Conservation (phyloP, 768 basidiomycete species). For the Infundibulicybe gibba region DNA sequence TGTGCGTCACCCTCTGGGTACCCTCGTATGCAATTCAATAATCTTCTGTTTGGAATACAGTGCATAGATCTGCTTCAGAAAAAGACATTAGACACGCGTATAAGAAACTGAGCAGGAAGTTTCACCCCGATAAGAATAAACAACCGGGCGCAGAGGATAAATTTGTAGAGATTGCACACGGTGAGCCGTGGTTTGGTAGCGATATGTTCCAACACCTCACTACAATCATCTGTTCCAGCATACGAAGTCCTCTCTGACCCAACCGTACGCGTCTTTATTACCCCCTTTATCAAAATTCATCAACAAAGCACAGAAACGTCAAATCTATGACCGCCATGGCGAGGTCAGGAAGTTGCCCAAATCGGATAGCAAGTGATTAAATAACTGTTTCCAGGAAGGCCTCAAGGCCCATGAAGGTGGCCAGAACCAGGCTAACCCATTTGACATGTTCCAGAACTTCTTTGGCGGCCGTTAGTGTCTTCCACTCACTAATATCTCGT, state of each 20-base stretch:
- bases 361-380: conserved; percentile 7
- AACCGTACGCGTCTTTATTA: conserved; percentile 46
- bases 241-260: conserved; percentile 94
- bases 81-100: conserved; percentile 91
- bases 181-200: conserved; percentile 36
- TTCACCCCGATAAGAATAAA: conserved; percentile 95
- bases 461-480: conserved; percentile 74
- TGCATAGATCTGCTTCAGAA: conserved; percentile 78
- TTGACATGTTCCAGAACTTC: conserved; percentile 92
- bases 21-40: conserved; percentile 15
- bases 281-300: conserved; percentile 1
- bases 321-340: conserved; percentile 92
- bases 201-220: not conserved
- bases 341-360: conserved; percentile 46
- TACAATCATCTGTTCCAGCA: conserved; percentile 38
- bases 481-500: not conserved
- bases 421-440: conserved; percentile 80
- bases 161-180: conserved; percentile 90
- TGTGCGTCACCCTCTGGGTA: conserved; percentile 43
- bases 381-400: conserved; percentile 58
- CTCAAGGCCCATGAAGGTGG: conserved; percentile 89
- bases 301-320: conserved; percentile 62
- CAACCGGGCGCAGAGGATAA: conserved; percentile 76
- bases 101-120: conserved; percentile 83
- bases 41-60: conserved; percentile 20